Evolutionary conservation across 306 rosid species (phyloP).

Genomic region (Corylus avellana): DNA sequence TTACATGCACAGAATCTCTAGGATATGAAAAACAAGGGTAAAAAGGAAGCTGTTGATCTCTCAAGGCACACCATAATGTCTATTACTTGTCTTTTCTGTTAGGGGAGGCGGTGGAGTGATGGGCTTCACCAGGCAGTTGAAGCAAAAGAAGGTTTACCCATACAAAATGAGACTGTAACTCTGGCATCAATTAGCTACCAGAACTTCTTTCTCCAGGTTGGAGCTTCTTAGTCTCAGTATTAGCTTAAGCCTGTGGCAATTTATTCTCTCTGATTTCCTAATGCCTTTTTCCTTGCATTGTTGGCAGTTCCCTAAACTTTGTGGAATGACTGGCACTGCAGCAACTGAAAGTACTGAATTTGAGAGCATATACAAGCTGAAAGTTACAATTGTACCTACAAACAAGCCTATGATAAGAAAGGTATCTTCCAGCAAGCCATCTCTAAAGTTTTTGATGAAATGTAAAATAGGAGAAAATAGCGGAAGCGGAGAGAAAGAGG

Average conservation of each 20-base stretch:
- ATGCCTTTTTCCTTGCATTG: slow-evolving; percentile 27
- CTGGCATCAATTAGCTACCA: slow-evolving; percentile 98
- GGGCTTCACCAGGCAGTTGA: slow-evolving; percentile 99
- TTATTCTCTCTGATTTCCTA: slow-evolving; percentile 22
- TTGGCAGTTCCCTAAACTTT: slow-evolving; percentile 91
- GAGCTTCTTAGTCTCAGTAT: slow-evolving; percentile 30
- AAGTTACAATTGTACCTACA: slow-evolving; percentile 94
- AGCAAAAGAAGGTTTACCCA: slow-evolving; percentile 96
- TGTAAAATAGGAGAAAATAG: too few species aligned
- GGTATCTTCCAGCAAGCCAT: slow-evolving; percentile 45
- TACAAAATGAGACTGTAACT: slow-evolving; percentile 95
- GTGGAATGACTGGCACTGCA: slow-evolving; percentile 99
- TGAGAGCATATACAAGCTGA: slow-evolving; percentile 97
- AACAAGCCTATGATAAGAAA: slow-evolving; percentile 96
- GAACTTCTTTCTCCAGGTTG: slow-evolving; percentile 97
- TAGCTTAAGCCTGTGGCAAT: slow-evolving; percentile 17
- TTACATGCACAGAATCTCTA: not conserved
- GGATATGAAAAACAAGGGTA: not conserved
- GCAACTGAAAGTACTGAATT: slow-evolving; percentile 96
- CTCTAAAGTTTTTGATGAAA: too few species aligned
- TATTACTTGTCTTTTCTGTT: slow-evolving; percentile 29
- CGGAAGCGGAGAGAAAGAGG: too few species aligned
- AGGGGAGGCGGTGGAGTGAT: slow-evolving; percentile 99
- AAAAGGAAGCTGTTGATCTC: slow-evolving; percentile 22
- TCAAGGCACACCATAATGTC: slow-evolving; percentile 19